phyloP scores from a whole-genome alignment of 116 monocot genomes.

The Posidonia oceanica region DNA sequence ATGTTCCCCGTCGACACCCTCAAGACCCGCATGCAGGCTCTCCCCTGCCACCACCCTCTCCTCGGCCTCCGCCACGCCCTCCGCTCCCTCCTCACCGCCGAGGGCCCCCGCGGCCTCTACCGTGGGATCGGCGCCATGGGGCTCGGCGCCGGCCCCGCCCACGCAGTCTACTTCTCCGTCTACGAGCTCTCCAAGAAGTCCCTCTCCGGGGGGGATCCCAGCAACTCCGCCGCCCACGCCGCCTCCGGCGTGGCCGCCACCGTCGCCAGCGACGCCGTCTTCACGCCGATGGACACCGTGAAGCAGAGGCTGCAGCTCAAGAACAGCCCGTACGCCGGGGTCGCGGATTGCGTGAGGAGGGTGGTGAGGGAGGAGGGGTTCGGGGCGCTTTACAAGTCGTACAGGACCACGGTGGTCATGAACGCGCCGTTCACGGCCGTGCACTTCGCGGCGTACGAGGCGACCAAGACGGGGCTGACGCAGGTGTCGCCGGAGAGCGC shows the following conservation, averaged over 20 bases:
- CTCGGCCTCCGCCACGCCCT: slow-evolving; percentile 41
- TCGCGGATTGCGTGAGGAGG: slow-evolving; percentile 57
- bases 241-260: slow-evolving; percentile 78
- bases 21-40: slow-evolving; percentile 86
- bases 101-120: slow-evolving; percentile 57
- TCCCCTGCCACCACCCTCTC: slow-evolving; percentile 22
- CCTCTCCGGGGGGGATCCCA: slow-evolving; percentile 42
- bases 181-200: slow-evolving; percentile 64
- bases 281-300: slow-evolving; percentile 92
- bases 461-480: slow-evolving; percentile 52
- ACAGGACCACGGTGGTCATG: slow-evolving; percentile 88
- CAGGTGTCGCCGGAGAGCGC: slow-evolving; percentile 32
- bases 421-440: slow-evolving; percentile 97
- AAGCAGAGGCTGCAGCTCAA: slow-evolving; percentile 92
- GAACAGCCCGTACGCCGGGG: slow-evolving; percentile 80
- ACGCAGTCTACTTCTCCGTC: slow-evolving; percentile 90
- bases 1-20: slow-evolving; percentile 99
- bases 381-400: slow-evolving; percentile 58
- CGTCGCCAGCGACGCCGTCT: slow-evolving; percentile 69
- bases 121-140: slow-evolving; percentile 84
- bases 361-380: slow-evolving; percentile 79
- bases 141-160: slow-evolving; percentile 88
- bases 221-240: slow-evolving; percentile 55
- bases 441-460: slow-evolving; percentile 94
- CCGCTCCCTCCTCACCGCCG: slow-evolving; percentile 25